phyloP scores from a whole-genome alignment of 345 rosid species.

The Acer campestre region DNA sequence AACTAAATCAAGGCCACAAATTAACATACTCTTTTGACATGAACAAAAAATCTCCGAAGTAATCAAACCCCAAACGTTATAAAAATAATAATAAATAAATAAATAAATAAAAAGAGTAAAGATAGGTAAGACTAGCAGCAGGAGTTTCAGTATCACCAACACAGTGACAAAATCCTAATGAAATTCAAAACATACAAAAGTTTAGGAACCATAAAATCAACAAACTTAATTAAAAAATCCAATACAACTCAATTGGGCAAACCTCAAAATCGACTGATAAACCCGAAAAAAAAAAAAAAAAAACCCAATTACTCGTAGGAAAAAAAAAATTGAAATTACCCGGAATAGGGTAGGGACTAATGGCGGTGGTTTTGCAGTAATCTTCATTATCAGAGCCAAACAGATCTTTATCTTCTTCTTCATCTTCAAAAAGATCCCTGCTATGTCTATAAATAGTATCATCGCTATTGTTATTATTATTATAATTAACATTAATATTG shows the following conservation, averaged over 20 bases:
- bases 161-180: not conserved
- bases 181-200: not conserved
- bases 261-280: not conserved
- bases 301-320: not conserved
- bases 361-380: conserved; percentile 73
- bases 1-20: not conserved
- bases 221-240: too few relatives aligned
- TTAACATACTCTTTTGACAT: not conserved
- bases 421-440: conserved; percentile 16
- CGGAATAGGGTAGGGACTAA: conserved; percentile 68
- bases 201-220: not conserved
- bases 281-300: too few relatives aligned
- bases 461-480: conserved; percentile 13
- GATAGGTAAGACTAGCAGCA: not conserved
- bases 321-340: conserved; percentile 38
- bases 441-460: conserved; percentile 11
- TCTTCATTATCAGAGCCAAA: conserved; percentile 93
- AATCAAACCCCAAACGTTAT: not conserved
- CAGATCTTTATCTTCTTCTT: conserved; percentile 57
- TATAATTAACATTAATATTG: conserved; percentile 12
- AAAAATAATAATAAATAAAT: not conserved
- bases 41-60: not conserved
- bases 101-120: not conserved
- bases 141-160: not conserved
- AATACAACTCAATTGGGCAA: not conserved